Percentiles rank a stretch among this genome's conserved stretches.
Conservation (phyloP, 192 early-diverging fungal species). For the Backusella circina region DNA sequence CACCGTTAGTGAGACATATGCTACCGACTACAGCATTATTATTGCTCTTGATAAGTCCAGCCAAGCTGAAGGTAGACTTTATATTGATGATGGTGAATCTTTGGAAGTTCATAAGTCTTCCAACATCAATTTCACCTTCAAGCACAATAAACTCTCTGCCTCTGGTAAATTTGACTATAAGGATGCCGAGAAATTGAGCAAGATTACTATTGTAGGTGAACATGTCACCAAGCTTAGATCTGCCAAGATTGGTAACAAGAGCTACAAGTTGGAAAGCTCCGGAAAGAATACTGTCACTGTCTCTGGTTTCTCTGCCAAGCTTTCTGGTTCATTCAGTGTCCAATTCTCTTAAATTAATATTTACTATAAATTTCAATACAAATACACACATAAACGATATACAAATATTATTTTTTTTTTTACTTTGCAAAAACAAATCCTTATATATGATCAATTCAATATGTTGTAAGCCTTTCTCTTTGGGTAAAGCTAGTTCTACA, state of each 20-base stretch:
- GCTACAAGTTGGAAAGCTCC: not conserved
- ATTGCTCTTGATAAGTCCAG: conserved; percentile 50
- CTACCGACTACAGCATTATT: conserved; percentile 40
- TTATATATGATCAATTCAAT: too few species aligned
- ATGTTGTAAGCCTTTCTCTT: too few species aligned
- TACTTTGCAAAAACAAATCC: too few species aligned
- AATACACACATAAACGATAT: not conserved
- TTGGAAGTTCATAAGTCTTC: conserved; percentile 25
- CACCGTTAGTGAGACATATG: conserved; percentile 44
- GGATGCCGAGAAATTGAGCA: not conserved
- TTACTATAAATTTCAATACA: not conserved
- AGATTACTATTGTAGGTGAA: conserved; percentile 11
- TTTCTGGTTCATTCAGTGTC: not conserved
- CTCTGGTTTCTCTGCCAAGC: not conserved
- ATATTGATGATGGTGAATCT: conserved; percentile 61
- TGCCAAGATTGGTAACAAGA: not conserved
- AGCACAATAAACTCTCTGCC: conserved; percentile 17
- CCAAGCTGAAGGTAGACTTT: conserved; percentile 48
- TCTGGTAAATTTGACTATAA: conserved; percentile 21
- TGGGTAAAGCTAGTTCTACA: too few species aligned
- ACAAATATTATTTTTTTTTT: not conserved
- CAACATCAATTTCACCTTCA: conserved; percentile 7
- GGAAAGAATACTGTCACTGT: not conserved
- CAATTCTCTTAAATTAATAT: not conserved
- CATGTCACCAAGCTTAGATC: not conserved